phyloP scores from a whole-genome alignment of 805 yeast species.

The Sugiyamaella chiloensis region DNA sequence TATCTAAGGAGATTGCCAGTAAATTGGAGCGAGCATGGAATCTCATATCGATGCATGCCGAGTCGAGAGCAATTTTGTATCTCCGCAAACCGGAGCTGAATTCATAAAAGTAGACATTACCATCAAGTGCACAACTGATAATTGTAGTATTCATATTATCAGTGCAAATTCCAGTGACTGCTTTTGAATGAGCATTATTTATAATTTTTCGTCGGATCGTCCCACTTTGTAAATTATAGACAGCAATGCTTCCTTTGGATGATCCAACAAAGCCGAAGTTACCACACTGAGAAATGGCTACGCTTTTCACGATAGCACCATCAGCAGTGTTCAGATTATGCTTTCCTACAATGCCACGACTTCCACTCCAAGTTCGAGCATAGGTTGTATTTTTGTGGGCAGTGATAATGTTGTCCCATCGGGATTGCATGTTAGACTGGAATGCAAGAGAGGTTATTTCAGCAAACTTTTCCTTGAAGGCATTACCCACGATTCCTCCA shows the following conservation, averaged over 20 bases:
- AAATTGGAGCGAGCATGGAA: constrained; percentile 82
- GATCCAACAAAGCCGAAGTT: constrained; percentile 94
- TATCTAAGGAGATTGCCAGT: constrained; percentile 82
- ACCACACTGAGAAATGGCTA: constrained; percentile 86
- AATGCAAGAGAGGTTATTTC: constrained; percentile 69
- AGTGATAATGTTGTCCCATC: constrained; percentile 91
- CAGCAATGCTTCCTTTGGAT: constrained; percentile 76
- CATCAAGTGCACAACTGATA: constrained; percentile 87
- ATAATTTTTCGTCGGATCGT: constrained; percentile 63
- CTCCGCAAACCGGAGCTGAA: constrained; percentile 67
- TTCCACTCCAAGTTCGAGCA: constrained; percentile 90
- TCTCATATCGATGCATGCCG: constrained; percentile 74
- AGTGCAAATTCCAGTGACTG: constrained; percentile 83
- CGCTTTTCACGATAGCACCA: constrained; percentile 68
- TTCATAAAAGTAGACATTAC: constrained; percentile 81
- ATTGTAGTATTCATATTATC: constrained; percentile 88
- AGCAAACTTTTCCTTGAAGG: constrained; percentile 66
- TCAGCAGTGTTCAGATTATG: constrained; percentile 72
- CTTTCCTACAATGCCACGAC: constrained; percentile 74
- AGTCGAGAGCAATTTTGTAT: constrained; percentile 63
- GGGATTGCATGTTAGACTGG: constrained; percentile 71
- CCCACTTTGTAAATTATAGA: constrained; percentile 92
- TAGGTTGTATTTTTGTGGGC: constrained; percentile 78
- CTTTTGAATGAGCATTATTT: constrained; percentile 55
- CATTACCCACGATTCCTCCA: constrained; percentile 37